phyloP scores from a whole-genome alignment of 75 land plant species.

The Pinus taeda region DNA sequence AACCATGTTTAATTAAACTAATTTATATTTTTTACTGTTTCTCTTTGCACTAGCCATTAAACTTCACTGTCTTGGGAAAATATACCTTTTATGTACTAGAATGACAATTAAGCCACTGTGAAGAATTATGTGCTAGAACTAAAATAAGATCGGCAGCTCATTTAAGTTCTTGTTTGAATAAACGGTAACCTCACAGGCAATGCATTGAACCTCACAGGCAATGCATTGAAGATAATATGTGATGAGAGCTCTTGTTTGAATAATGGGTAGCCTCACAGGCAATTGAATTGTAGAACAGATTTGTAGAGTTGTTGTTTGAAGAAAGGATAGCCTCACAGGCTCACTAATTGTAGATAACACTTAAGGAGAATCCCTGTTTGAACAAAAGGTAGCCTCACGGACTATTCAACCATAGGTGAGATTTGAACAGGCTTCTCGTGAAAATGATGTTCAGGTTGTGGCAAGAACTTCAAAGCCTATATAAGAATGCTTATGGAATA shows the following conservation, averaged over 20 bases:
- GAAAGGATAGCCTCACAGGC: too few relatives aligned
- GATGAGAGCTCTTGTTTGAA: neutral
- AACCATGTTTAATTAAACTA: neutral
- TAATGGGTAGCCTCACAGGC: neutral
- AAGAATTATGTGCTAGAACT: neutral
- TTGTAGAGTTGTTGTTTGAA: neutral
- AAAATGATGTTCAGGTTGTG: neutral
- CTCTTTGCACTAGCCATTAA: neutral
- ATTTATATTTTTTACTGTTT: neutral
- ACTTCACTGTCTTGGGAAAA: neutral
- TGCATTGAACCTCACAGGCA: slow-evolving; percentile 1
- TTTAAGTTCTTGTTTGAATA: neutral
- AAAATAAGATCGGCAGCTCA: too few relatives aligned
- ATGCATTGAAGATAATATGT: neutral
- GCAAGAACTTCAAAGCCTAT: too few relatives aligned
- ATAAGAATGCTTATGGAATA: neutral
- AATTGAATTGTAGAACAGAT: neutral
- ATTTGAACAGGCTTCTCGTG: neutral
- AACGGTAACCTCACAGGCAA: too few relatives aligned
- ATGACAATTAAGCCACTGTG: neutral
- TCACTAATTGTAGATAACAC: too few relatives aligned
- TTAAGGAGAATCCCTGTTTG: too few relatives aligned
- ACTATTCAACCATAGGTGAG: neutral
- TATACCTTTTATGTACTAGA: neutral
- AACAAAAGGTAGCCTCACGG: too few relatives aligned